phyloP scores from a whole-genome alignment of 2,329 filamentous ascomycete species.

The Beauveria asiatica region DNA sequence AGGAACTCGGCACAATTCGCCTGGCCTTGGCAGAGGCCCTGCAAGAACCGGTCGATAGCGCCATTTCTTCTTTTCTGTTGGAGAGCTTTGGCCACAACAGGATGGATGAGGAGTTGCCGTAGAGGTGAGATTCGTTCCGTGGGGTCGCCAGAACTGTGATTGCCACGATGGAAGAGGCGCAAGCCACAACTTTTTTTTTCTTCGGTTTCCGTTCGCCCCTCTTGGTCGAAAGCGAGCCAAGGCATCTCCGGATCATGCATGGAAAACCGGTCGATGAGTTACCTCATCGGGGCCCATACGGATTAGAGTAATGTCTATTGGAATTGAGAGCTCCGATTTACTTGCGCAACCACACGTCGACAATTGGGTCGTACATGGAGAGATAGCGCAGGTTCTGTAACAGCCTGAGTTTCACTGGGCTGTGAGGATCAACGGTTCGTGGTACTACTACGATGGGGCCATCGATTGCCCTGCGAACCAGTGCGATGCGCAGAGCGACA shows the following conservation, averaged over 20 bases:
- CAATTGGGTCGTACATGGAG: background rate
- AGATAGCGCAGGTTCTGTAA: background rate
- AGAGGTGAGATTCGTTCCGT: background rate
- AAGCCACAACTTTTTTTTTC: background rate
- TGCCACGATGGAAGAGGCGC: background rate
- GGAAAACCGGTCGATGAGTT: background rate
- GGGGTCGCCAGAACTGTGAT: background rate
- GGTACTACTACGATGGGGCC: background rate
- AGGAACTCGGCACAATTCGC: background rate
- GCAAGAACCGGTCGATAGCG: background rate
- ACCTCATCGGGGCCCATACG: background rate
- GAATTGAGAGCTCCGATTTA: background rate
- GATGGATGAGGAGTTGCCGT: background rate
- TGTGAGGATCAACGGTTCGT: background rate
- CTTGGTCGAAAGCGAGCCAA: background rate
- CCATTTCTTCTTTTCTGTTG: background rate
- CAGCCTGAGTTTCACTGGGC: no score
- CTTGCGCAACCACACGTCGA: background rate
- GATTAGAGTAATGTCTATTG: background rate
- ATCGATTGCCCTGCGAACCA: background rate
- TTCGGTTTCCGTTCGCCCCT: background rate
- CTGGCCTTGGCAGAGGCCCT: conserved; percentile 4
- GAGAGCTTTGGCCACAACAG: no score
- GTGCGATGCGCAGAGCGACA: background rate
- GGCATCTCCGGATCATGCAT: no score